Conservation (phyloP, 2,329 filamentous ascomycete genomes). For the Curvularia lunata region DNA sequence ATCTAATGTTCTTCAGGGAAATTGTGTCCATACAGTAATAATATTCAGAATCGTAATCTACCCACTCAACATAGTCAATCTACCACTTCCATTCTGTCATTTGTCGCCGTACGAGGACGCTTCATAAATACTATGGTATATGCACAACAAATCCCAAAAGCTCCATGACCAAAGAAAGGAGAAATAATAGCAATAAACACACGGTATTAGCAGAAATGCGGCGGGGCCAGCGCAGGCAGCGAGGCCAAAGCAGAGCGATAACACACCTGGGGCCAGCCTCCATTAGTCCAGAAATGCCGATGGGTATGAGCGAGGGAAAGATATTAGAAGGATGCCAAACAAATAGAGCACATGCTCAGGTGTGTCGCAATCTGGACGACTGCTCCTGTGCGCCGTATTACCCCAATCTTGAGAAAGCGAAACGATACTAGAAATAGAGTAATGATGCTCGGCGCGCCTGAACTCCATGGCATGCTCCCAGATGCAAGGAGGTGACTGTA, state of each 20-base stretch:
- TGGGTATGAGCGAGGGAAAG: conserved; percentile 48
- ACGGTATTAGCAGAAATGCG: conserved; percentile 37
- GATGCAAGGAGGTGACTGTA: conserved; percentile 39
- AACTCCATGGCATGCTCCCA: conserved; percentile 41
- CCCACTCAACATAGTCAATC: conserved; percentile 29
- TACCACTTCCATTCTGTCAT: conserved; percentile 27
- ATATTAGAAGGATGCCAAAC: conserved; percentile 46
- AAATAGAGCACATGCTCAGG: conserved; percentile 44
- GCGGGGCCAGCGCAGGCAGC: conserved; percentile 27
- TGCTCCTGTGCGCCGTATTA: conserved; percentile 46
- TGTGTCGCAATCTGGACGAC: conserved; percentile 44
- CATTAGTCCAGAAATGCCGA: conserved; percentile 42
- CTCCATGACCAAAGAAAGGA: conserved; percentile 22
- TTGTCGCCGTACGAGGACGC: conserved; percentile 31
- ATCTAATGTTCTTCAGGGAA: not conserved
- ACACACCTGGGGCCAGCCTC: conserved; percentile 49
- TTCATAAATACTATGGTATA: conserved; percentile 48
- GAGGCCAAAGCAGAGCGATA: conserved; percentile 36
- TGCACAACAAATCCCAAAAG: conserved; percentile 35
- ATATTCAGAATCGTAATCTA: conserved; percentile 27
- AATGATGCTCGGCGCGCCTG: conserved; percentile 1
- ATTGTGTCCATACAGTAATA: conserved; percentile 33
- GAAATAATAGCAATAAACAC: conserved; percentile 28
- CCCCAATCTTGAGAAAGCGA: conserved; percentile 32
- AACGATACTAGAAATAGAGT: conserved; percentile 16